phyloP scores from a whole-genome alignment of 2,329 filamentous ascomycete genomes.

The Akanthomyces uredinophilus region DNA sequence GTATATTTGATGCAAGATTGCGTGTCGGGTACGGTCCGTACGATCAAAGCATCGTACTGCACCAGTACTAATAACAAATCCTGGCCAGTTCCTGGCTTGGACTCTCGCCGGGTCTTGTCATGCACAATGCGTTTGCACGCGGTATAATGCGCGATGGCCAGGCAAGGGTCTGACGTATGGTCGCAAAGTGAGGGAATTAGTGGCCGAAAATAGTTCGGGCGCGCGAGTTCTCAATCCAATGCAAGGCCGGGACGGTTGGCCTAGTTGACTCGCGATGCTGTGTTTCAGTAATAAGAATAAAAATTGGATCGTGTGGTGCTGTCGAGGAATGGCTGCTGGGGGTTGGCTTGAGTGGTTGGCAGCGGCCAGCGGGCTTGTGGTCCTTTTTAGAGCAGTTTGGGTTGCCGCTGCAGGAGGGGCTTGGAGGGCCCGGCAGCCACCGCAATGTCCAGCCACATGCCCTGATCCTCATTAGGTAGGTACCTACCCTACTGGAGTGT shows the following conservation, averaged over 20 bases:
- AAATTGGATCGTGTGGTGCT: neutral
- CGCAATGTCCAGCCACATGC: neutral
- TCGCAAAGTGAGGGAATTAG: neutral
- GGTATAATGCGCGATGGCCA: neutral
- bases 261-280: neutral
- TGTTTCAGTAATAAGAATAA: neutral
- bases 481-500: neutral
- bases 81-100: neutral
- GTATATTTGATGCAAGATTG: slow-evolving; percentile 8
- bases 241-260: neutral
- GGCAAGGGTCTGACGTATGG: neutral
- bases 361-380: neutral
- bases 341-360: neutral
- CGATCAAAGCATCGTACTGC: neutral
- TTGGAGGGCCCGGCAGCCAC: no score
- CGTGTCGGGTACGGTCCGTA: neutral
- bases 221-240: neutral
- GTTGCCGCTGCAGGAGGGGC: neutral
- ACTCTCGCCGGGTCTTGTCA: neutral
- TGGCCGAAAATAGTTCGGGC: neutral
- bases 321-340: neutral
- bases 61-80: neutral
- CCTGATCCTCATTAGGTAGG: neutral
- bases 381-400: neutral
- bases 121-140: slow-evolving; percentile 5